Base-by-base conservation (phyloP, 1,284 basidiomycete species). In the Pholiota adiposa region DNA sequence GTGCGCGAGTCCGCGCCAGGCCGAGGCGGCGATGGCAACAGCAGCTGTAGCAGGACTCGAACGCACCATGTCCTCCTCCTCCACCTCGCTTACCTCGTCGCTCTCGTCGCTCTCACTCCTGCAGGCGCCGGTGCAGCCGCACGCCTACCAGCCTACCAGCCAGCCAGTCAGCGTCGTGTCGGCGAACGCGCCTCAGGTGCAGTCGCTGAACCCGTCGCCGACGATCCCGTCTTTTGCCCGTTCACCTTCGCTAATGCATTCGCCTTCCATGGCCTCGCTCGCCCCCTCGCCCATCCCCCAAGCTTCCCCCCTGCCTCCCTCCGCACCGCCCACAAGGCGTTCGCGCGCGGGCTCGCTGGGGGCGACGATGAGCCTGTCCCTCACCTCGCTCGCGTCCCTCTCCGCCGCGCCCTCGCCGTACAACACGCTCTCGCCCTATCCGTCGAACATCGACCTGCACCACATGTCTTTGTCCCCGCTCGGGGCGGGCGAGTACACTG, bases 301-400 rank as follows among this genome's bases (percentile, higher is more conserved):
- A 25, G 57, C 63, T 7, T 59, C 63, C 16, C 63, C 63, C 16
- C 59, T 68, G 1, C 67, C 64, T 16, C 63, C 67, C 2, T 58
- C 55, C 36, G 41, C 63, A 1, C 63, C 67, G 11, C 65, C 65
- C 0, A 65, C 64, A 14, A 51, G 62, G 11, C 59, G 54, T 16
- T 63, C 59, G 38, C 61, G 61, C 29, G 54, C 57, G 14, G 52
- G 46, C 29, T 56, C 54, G 5, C 49, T 51, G n/a, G 36, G 52
- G 7, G 51, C 50, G 0, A 21, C 48, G 27, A 31, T 33, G 38
- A 9, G 25, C 27, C 38, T 49, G 14, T 21, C 16, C 16, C 43
- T 44, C n/a, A 14, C 29, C 29, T 31, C 29, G 5, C 29, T 31
- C 29, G 53, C 14, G 1, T 33, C 25, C n/a, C 18, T 25, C 18